A percentile compares a stretch with the other conserved stretches of the same genome.
phyloP scores from a whole-genome alignment of 179 eudicot species.

The Gypsophila paniculata region DNA sequence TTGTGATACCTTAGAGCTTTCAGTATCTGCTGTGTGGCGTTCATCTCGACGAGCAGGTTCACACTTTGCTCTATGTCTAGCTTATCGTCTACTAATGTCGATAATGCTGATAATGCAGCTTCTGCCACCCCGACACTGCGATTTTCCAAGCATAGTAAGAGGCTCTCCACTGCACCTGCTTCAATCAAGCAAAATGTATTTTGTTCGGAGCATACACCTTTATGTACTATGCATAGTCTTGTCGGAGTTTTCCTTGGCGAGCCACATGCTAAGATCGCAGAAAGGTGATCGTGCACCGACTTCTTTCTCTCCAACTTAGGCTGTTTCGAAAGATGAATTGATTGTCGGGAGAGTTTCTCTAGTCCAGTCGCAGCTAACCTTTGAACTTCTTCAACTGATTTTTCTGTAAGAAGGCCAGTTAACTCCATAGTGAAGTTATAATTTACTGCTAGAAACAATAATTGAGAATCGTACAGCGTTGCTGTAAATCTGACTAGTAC shows the following conservation, averaged over 20 bases:
- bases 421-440: slow-evolving; percentile 47
- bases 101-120: slow-evolving; percentile 72
- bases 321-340: slow-evolving; percentile 56
- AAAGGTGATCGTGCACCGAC: slow-evolving; percentile 25
- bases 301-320: slow-evolving; percentile 40
- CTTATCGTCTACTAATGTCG: slow-evolving; percentile 67
- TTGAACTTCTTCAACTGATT: slow-evolving; percentile 60
- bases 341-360: slow-evolving; percentile 68
- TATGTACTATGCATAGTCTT: slow-evolving; percentile 56
- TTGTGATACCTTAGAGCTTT: slow-evolving; percentile 59
- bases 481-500: slow-evolving; percentile 75
- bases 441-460: slow-evolving; percentile 44
- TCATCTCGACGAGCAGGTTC: slow-evolving; percentile 38
- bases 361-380: slow-evolving; percentile 62
- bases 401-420: slow-evolving; percentile 51
- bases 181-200: slow-evolving; percentile 74
- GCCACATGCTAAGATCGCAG: slow-evolving; percentile 26
- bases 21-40: slow-evolving; percentile 45
- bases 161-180: slow-evolving; percentile 56
- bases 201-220: slow-evolving; percentile 68
- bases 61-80: slow-evolving; percentile 59
- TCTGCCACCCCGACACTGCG: slow-evolving; percentile 57
- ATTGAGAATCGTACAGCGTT: slow-evolving; percentile 58
- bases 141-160: slow-evolving; percentile 56
- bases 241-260: slow-evolving; percentile 32